Conservation (phyloP, 768 basidiomycete genomes). For the Trametes maxima region DNA sequence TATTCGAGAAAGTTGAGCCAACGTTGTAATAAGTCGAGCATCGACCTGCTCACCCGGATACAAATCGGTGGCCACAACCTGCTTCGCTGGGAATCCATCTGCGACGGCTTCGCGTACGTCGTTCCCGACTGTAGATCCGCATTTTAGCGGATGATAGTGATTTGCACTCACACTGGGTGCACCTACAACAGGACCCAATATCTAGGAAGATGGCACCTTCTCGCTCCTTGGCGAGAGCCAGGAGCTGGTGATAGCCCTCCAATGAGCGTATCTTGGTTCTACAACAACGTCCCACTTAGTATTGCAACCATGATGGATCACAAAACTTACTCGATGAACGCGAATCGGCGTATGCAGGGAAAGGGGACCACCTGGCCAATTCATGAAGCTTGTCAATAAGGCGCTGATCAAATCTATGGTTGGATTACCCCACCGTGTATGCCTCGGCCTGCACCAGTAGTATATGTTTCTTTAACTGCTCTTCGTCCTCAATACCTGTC, state of each 20-base stretch:
- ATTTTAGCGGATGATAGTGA: background rate
- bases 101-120: conserved; percentile 43
- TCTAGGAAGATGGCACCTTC: conserved; percentile 44
- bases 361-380: conserved; percentile 32
- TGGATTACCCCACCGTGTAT: conserved; percentile 29
- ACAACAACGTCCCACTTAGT: background rate
- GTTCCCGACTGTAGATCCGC: conserved; percentile 38
- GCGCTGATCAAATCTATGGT: background rate
- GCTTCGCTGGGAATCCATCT: conserved; percentile 46
- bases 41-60: conserved; percentile 33
- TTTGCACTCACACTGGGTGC: background rate
- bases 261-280: conserved; percentile 31
- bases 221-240: conserved; percentile 41
- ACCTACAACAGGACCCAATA: conserved; percentile 49
- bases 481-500: conserved; percentile 35
- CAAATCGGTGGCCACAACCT: conserved; percentile 44
- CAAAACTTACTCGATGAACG: conserved; percentile 27
- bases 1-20: no score
- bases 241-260: conserved; percentile 32
- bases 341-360: conserved; percentile 34
- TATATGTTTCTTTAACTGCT: conserved; percentile 36
- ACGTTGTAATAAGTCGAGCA: background rate
- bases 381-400: background rate
- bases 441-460: conserved; percentile 33
- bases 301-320: background rate